Base-by-base conservation (phyloP, 1,139 yeast genomes). In the Candida freyschussii region DNA sequence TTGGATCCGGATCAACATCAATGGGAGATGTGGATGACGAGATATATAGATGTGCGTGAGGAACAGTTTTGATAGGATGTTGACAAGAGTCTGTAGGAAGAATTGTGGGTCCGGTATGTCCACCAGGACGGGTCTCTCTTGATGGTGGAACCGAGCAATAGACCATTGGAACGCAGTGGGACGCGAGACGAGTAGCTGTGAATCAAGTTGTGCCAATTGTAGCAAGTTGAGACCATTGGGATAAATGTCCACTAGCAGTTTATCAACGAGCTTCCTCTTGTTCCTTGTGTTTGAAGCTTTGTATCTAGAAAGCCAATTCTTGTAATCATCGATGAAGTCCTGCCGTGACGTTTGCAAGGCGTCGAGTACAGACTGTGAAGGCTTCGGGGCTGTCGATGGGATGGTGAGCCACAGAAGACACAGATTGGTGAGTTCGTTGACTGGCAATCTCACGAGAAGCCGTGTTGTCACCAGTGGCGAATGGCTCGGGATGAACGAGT, bases 201-300 rank as follows among this genome's bases (percentile, higher is more conserved):
- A 72, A 47, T 84, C 94, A 7, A 82, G 59, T 44, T 82, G 89
- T 0, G 94, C 81, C 28, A 78, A 53, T 50, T 84, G 95, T 13
- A 75, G 63, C 6, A 82, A 56, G 45, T 78, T 82, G 30, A 83
- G 56, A 0, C 94, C 94, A 4, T 60, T 48, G 1, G 72, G 63
- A 77, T 87, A 83, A 48, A 64, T 74, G 21, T 75, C 75, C 24
- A 61, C 63, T 7, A 78, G 41, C 11, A 80, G 59, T 29, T 59
- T 57, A 38, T 76, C 79, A 3, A 77, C 59, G 10, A 78, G 48
- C 36, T 60, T 62, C 27, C 66, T 52, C 46, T 76, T 78, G 10
- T 68, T 52, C 10, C 16, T 35, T 11, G 26, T 18, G 9, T 27
- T 29, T 10, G 23, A 14, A 6, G 30, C 33, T 21, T 43, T 42